These are phyloP conservation scores for Trypethelium eluteriae DNA, from an alignment of 495 filamentous ascomycete genomes.

Conservation along the genomic window DNA sequence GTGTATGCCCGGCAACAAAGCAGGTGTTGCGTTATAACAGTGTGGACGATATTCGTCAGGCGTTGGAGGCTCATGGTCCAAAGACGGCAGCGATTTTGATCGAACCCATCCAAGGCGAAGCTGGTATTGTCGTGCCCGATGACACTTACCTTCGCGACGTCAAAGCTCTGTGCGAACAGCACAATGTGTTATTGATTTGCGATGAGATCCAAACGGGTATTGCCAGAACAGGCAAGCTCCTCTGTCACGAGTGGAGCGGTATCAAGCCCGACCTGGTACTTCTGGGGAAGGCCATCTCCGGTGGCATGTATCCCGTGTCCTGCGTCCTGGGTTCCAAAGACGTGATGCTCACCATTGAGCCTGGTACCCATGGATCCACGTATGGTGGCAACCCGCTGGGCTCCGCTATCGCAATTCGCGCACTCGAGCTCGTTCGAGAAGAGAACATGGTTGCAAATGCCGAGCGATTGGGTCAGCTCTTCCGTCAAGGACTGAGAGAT, in stretches of 20 bases:
- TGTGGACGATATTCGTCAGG: constrained; percentile 69
- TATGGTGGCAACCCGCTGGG: constrained; percentile 98
- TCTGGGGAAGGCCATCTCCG: constrained; percentile 93
- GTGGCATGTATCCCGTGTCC: constrained; percentile 97
- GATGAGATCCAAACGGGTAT: constrained; percentile 99
- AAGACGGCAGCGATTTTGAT: constrained; percentile 91
- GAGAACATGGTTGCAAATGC: constrained; percentile 79
- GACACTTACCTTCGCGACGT: constrained; percentile 78
- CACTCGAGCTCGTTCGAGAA: constrained; percentile 89
- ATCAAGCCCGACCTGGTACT: constrained; percentile 94
- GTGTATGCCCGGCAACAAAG: constrained; percentile 66
- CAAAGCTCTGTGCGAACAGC: constrained; percentile 79
- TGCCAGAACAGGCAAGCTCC: constrained; percentile 83
- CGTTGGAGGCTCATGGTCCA: constrained; percentile 68
- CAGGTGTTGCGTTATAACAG: constrained; percentile 78
- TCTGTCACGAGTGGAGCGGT: constrained; percentile 89
- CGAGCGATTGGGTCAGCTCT: constrained; percentile 70
- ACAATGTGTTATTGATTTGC: constrained; percentile 91
- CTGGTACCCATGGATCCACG: constrained; percentile 92
- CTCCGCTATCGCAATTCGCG: constrained; percentile 90
- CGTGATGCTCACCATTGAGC: constrained; percentile 95
- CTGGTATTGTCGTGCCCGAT: constrained; percentile 90
- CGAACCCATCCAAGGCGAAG: constrained; percentile 97
- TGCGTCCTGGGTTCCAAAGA: constrained; percentile 83
- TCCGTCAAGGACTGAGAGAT: constrained; percentile 65